phyloP scores from a whole-genome alignment of 495 filamentous ascomycete genomes.

The Cryomyces minteri region DNA sequence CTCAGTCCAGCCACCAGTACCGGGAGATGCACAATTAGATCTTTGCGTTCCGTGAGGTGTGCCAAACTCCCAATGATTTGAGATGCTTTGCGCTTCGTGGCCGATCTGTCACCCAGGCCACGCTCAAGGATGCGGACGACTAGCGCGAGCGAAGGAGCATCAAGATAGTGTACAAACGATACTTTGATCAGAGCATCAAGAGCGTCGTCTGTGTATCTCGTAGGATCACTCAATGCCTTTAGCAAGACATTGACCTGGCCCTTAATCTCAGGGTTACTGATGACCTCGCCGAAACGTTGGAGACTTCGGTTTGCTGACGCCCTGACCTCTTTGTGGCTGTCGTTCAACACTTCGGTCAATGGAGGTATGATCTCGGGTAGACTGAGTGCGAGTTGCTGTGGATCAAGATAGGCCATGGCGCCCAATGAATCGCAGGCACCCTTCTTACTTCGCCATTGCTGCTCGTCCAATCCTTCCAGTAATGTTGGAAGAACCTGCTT shows the following conservation, averaged over 20 bases:
- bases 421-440: constrained; percentile 90
- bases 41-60: constrained; percentile 90
- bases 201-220: constrained; percentile 91
- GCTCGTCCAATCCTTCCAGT: constrained; percentile 81
- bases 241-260: constrained; percentile 72
- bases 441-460: constrained; percentile 96
- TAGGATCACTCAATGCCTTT: constrained; percentile 92
- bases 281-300: constrained; percentile 95
- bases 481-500: constrained; percentile 85
- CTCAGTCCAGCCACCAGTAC: constrained; percentile 85
- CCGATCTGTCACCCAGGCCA: constrained; percentile 74
- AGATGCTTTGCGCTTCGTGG: constrained; percentile 84
- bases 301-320: constrained; percentile 82
- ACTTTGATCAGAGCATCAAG: constrained; percentile 89
- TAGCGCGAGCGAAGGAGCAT: constrained; percentile 84
- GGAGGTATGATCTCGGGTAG: constrained; percentile 94
- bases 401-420: constrained; percentile 95
- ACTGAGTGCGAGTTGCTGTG: constrained; percentile 78
- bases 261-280: constrained; percentile 94
- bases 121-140: constrained; percentile 91
- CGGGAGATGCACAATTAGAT: constrained; percentile 77
- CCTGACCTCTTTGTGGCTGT: constrained; percentile 94
- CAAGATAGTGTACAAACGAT: constrained; percentile 87
- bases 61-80: constrained; percentile 96
- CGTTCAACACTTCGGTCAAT: constrained; percentile 79